Conservation (phyloP, 73 alveolate species). For the Diophrys sp. region DNA sequence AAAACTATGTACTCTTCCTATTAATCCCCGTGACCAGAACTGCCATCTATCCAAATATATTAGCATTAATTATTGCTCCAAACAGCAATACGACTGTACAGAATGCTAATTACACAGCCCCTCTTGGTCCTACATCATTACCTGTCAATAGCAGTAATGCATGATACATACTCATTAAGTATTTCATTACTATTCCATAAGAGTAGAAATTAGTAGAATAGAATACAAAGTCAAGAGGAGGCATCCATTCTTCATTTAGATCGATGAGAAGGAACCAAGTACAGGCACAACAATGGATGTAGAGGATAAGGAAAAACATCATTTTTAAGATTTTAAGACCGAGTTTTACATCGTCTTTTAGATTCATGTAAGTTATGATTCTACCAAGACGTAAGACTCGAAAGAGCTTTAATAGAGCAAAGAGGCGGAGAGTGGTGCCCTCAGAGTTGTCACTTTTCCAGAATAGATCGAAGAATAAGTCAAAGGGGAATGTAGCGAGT, state of each 20-base stretch:
- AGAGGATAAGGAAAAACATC: conserved; percentile 32
- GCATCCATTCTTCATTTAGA: conserved; percentile 17
- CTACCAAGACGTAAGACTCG: conserved; percentile 10
- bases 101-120: conserved; percentile 26
- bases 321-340: not conserved
- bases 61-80: conserved; percentile 64
- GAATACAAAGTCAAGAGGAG: conserved; percentile 23
- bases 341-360: conserved; percentile 28
- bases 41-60: conserved; percentile 55
- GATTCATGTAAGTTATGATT: conserved; percentile 20
- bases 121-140: conserved; percentile 60
- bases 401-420: conserved; percentile 3
- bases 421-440: not conserved
- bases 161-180: conserved; percentile 34
- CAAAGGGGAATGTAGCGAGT: conserved; percentile 16
- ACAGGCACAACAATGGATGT: conserved; percentile 48
- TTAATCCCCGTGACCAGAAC: conserved; percentile 16
- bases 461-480: not conserved
- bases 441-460: not conserved
- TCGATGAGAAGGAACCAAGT: conserved; percentile 39
- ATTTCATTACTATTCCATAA: conserved; percentile 12
- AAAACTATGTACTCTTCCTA: conserved; percentile 26
- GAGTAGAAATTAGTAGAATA: conserved; percentile 6
- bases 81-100: conserved; percentile 12
- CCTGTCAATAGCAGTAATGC: conserved; percentile 58